A percentile compares a stretch with the other conserved stretches of the same genome.
phyloP scores from a whole-genome alignment of 768 basidiomycete genomes.

The Boletus rubroflammeus region DNA sequence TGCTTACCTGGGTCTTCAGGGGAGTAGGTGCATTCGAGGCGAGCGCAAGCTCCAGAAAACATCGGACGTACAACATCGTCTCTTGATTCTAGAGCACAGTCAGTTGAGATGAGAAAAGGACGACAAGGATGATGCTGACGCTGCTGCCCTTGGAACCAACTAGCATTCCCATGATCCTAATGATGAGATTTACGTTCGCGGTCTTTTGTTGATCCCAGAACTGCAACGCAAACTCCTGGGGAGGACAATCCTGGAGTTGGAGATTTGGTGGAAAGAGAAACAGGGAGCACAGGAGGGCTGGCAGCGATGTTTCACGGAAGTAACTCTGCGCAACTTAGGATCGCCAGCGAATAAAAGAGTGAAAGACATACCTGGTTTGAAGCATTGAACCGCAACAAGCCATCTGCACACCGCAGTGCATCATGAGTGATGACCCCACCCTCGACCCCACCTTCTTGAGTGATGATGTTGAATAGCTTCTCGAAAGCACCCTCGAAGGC shows the following conservation, averaged over 20 bases:
- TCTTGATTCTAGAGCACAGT: conserved; percentile 49
- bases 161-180: conserved; percentile 85
- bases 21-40: conserved; percentile 90
- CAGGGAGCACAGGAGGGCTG: conserved; percentile 61
- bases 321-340: conserved; percentile 65
- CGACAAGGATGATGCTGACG: conserved; percentile 37
- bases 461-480: conserved; percentile 85
- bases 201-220: conserved; percentile 94
- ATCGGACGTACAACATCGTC: conserved; percentile 58
- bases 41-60: conserved; percentile 82
- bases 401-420: conserved; percentile 81
- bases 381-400: conserved; percentile 85
- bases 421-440: conserved; percentile 85
- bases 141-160: conserved; percentile 65
- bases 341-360: not conserved
- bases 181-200: conserved; percentile 72
- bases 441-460: conserved; percentile 86
- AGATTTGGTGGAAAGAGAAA: conserved; percentile 68
- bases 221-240: conserved; percentile 90
- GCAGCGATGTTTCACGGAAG: conserved; percentile 84
- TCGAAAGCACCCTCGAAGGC: conserved; percentile 98
- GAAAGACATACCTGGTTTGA: conserved; percentile 77
- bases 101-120: not conserved
- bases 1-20: conserved; percentile 78
- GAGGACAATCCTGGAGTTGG: conserved; percentile 53